Conservation (phyloP, 2,329 filamentous ascomycete genomes). For the Balansia obtecta region DNA sequence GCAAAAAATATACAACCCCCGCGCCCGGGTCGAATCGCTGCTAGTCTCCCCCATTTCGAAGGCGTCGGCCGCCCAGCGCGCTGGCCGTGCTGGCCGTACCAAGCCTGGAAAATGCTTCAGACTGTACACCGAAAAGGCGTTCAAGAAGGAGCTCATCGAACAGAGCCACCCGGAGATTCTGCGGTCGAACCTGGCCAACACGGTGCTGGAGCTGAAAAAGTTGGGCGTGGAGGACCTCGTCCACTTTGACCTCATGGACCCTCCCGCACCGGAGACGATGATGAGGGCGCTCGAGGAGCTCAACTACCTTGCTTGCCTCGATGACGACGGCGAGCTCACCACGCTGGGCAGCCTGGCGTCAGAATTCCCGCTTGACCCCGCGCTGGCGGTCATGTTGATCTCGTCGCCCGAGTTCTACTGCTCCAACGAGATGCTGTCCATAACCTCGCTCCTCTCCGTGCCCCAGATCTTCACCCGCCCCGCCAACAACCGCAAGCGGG, state of each 20-base stretch:
- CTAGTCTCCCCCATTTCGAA: conserved; percentile 98
- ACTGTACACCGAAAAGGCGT: conserved; percentile 86
- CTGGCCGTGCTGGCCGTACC: conserved; percentile 98
- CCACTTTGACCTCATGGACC: conserved; percentile 98
- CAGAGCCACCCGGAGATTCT: conserved; percentile 95
- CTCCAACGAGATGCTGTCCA: conserved; percentile 93
- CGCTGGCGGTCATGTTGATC: conserved; percentile 94
- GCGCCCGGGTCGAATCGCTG: conserved; percentile 90
- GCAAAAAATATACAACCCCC: conserved; percentile 97
- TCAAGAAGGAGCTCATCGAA: conserved; percentile 96
- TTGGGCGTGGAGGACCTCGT: conserved; percentile 90
- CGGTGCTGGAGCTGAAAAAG: conserved; percentile 93
- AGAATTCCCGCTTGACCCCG: conserved; percentile 88
- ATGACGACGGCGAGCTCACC: conserved; percentile 92
- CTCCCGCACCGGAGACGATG: conserved; percentile 91
- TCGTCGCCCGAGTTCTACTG: conserved; percentile 96
- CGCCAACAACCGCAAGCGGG: conserved; percentile 71
- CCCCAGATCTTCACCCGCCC: conserved; percentile 90
- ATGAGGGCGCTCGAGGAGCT: conserved; percentile 97
- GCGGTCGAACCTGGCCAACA: conserved; percentile 86
- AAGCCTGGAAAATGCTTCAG: conserved; percentile 97
- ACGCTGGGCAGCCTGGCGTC: conserved; percentile 75
- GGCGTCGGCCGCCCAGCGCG: conserved; percentile 90
- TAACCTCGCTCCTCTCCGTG: conserved; percentile 86
- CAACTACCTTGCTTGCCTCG: conserved; percentile 91